Conservation (phyloP, 495 filamentous ascomycete species). For the Pyrenula massariospora region DNA sequence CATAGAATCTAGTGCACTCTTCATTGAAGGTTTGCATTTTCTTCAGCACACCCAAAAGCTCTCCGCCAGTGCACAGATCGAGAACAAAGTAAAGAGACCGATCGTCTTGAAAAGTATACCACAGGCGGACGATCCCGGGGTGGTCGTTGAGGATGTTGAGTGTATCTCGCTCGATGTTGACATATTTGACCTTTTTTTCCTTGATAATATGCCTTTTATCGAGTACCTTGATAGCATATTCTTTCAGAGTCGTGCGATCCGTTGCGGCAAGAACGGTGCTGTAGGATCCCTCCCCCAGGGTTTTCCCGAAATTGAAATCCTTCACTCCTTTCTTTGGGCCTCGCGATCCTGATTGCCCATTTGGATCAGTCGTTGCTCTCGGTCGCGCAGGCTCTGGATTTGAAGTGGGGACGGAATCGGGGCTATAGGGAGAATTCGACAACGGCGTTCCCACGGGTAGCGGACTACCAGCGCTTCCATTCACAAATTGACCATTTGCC, state of each 20-base stretch:
- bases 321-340: conserved; percentile 93
- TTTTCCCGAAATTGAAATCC: conserved; percentile 88
- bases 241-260: conserved; percentile 86
- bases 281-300: conserved; percentile 94
- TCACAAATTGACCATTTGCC: not conserved
- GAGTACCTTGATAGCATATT: conserved; percentile 97
- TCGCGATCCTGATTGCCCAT: conserved; percentile 69
- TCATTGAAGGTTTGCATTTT: conserved; percentile 89
- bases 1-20: conserved; percentile 91
- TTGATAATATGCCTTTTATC: conserved; percentile 99
- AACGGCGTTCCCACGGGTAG: not conserved
- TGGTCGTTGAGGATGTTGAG: conserved; percentile 93
- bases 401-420: not conserved
- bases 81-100: conserved; percentile 92
- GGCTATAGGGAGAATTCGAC: not conserved
- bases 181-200: conserved; percentile 99
- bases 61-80: conserved; percentile 85
- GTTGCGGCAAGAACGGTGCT: conserved; percentile 93
- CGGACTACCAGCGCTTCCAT: not conserved
- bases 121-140: conserved; percentile 90
- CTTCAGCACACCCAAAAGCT: conserved; percentile 86
- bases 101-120: conserved; percentile 98
- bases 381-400: not conserved
- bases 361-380: conserved; percentile 42
- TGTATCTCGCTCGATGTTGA: conserved; percentile 98